Percentiles rank a stretch among this genome's conserved stretches.
These are phyloP conservation scores for Pythium coloratum DNA, from an alignment of 352 stramenopile species.

Conservation along the genomic window DNA sequence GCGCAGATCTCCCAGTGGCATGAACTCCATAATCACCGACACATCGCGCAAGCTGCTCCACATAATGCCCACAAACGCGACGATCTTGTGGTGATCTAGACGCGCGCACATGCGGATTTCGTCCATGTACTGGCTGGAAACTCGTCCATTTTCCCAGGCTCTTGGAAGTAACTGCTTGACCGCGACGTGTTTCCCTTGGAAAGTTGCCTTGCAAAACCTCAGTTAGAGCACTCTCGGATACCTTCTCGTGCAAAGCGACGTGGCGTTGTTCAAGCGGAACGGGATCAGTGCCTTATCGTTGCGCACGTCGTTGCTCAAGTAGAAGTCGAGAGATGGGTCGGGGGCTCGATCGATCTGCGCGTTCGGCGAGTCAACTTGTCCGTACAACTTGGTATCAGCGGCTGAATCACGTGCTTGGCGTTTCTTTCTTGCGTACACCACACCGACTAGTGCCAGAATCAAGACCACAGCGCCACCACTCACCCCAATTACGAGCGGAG, in stretches of 20 bases:
- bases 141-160: constrained; percentile 14
- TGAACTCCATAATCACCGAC: constrained; percentile 31
- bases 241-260: background rate
- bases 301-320: constrained; percentile 3
- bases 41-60: constrained; percentile 31
- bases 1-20: constrained; percentile 25
- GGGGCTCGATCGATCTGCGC: background rate
- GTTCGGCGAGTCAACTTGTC: background rate
- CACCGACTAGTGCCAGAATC: background rate
- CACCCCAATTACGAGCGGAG: background rate
- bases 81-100: constrained; percentile 36
- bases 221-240: background rate
- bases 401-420: background rate
- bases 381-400: background rate
- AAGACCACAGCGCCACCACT: background rate
- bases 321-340: background rate
- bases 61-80: constrained; percentile 27
- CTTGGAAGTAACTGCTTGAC: constrained; percentile 19
- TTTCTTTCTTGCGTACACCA: background rate
- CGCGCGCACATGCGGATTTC: constrained; percentile 34
- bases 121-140: constrained; percentile 26
- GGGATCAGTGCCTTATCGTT: background rate
- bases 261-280: constrained; percentile 3
- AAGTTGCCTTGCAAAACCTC: constrained; percentile 7
- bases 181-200: background rate